Conservation (phyloP, 768 basidiomycete genomes). For the Rhodotorula taiwanensis region DNA sequence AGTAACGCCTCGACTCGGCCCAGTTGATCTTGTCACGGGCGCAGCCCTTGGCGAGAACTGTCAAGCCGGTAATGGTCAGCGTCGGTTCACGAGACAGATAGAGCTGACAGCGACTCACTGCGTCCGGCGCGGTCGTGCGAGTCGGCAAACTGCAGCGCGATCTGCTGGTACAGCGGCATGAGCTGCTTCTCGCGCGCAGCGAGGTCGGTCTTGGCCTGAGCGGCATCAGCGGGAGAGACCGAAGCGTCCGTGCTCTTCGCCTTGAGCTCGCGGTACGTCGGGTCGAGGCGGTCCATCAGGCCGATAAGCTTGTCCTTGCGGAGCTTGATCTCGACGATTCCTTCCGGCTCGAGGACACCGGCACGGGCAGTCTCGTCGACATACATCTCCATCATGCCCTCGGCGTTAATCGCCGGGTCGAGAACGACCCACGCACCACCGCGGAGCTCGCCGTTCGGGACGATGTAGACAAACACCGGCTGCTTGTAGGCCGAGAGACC, state of each 20-base stretch:
- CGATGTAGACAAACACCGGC: conserved; percentile 95
- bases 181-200: conserved; percentile 69
- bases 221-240: conserved; percentile 67
- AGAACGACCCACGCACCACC: conserved; percentile 99
- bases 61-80: neutral
- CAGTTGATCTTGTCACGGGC: conserved; percentile 40
- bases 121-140: conserved; percentile 60
- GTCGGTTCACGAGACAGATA: neutral
- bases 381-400: conserved; percentile 92
- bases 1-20: conserved; percentile 41
- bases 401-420: conserved; percentile 91
- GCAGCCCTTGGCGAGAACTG: conserved; percentile 41
- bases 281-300: conserved; percentile 89
- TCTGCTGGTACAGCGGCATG: conserved; percentile 84
- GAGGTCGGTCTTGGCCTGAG: conserved; percentile 61
- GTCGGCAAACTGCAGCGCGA: conserved; percentile 89
- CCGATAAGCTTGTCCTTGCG: conserved; percentile 82
- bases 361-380: conserved; percentile 92
- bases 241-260: conserved; percentile 66
- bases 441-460: conserved; percentile 95
- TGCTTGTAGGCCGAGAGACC: conserved; percentile 94
- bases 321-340: conserved; percentile 96
- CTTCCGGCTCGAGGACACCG: conserved; percentile 91
- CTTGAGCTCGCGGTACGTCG: conserved; percentile 72
- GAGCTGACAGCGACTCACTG: conserved; percentile 4